Base-by-base conservation (phyloP, 1,284 basidiomycete genomes). In the Exobasidium rhododendri region DNA sequence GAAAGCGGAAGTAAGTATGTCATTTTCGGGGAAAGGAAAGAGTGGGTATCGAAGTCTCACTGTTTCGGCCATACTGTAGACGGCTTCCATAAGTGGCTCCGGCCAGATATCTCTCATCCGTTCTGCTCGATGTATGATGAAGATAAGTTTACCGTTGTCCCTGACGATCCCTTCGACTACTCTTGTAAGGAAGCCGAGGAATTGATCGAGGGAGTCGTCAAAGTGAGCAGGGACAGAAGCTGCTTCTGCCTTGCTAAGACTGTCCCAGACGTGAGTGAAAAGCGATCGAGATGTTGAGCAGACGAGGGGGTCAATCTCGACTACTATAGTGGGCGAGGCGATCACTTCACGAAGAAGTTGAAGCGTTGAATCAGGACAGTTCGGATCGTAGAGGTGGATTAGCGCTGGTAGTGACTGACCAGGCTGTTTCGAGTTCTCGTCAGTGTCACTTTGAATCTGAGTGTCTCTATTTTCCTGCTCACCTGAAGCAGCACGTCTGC, bases 41-140 rank as follows among this genome's bases (percentile, higher is more conserved):
- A n/a, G n/a, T n/a, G n/a, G n/a, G n/a, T n/a, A n/a, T n/a, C n/a
- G n/a, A n/a, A n/a, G 32, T 4, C 57, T 51, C 11, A 56, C 43
- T n/a, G 58, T 47, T 5, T 66, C 51, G 3, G 70, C 61, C 2
- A 77, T 67, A 4, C 69, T 61, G 29, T 66, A 70, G 30, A 75
- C 63, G 11, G 66, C 61, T 4, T 71, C 67, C 65, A 67, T 73
- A 24, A 77, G 58, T n/a, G 65, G 61, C 53, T 75, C 73, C 3
- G 73, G 73, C 75, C 75, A 77, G 1, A 75, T 47, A 47, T 75
- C 75, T 22, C 75, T 64, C 29, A 70, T 71, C 1, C 75, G 61
- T 31, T 75, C 71, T 0, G 75, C 69, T 40, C 73, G 65, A 17
- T 72, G 61, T 53, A 78, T 61, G 14, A 69, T 64, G 11, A 77